A percentile compares a stretch with the other conserved stretches of the same genome.
Evolutionary conservation across 371 early-diverging fungal species (phyloP).

Genomic region (Amoeboaphelidium occidentale): DNA sequence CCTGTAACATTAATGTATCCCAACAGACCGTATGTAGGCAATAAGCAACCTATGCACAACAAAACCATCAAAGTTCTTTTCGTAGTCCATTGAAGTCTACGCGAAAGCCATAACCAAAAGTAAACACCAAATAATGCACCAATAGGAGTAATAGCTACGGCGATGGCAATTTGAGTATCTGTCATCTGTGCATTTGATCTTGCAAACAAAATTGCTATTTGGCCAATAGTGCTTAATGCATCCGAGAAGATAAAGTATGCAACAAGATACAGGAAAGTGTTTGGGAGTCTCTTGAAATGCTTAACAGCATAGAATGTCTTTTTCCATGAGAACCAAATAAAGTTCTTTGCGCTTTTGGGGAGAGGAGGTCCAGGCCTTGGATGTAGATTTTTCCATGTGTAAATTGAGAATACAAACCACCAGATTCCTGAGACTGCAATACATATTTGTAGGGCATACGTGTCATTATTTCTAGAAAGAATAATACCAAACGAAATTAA

Average conservation of each 20-base stretch:
- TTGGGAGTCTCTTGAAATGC: conserved; percentile 7
- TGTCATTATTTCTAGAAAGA: conserved; percentile 3
- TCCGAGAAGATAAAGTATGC: conserved; percentile 17
- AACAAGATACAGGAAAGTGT: conserved; percentile 14
- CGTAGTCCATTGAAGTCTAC: conserved; percentile 7
- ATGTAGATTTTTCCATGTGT: conserved; percentile 14
- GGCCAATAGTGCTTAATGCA: conserved; percentile 12
- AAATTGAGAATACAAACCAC: conserved; percentile 17
- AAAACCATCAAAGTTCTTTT: conserved; percentile 10
- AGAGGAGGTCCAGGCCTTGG: conserved; percentile 29
- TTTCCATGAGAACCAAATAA: conserved; percentile 18
- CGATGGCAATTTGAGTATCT: conserved; percentile 13
- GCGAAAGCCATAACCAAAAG: conserved; percentile 18
- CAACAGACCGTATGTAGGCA: conserved; percentile 26
- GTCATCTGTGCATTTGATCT: conserved; percentile 12
- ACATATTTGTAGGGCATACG: conserved; percentile 21
- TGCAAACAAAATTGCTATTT: conserved; percentile 21
- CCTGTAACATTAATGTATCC: conserved; percentile 18
- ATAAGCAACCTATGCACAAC: conserved; percentile 8
- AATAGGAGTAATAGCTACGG: conserved; percentile 8
- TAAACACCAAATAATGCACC: conserved; percentile 21
- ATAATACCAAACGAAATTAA: conserved; percentile 18
- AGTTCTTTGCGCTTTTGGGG: conserved; percentile 14
- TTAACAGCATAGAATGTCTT: conserved; percentile 8
- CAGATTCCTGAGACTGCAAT: conserved; percentile 22